These are phyloP conservation scores for Metarhizium robertsii DNA, from an alignment of 2,329 filamentous ascomycete species.

Conservation along the genomic window DNA sequence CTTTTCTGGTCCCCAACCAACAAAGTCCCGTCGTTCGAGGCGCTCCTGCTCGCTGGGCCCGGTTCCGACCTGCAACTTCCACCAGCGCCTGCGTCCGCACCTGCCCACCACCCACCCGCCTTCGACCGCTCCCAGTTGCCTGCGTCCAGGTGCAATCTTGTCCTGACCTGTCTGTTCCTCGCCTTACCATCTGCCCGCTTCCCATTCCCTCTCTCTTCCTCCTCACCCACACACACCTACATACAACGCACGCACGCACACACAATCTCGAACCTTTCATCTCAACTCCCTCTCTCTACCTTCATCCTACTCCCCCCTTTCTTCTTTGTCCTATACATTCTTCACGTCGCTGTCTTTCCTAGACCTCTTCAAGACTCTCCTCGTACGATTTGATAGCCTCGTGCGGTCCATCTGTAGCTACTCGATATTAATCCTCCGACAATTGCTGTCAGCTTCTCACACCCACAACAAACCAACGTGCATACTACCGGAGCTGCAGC, in stretches of 20 bases:
- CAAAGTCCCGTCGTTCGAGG: constrained; percentile 16
- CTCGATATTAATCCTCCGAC: neutral
- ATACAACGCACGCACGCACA: neutral
- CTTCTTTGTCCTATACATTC: neutral
- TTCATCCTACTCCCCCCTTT: neutral
- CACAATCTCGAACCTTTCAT: neutral
- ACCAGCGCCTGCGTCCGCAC: constrained; percentile 4
- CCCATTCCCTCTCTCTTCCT: constrained; percentile 3
- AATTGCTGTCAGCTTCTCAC: neutral
- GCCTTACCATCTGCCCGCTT: constrained; percentile 3
- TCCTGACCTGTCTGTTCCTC: neutral
- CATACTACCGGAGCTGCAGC: constrained; percentile 9
- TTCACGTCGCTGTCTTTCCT: neutral
- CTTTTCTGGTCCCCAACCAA: constrained; percentile 19
- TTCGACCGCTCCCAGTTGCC: neutral
- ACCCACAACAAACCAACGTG: neutral
- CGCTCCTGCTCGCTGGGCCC: neutral
- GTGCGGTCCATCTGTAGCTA: neutral
- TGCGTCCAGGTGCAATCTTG: neutral
- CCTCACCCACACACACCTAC: neutral
- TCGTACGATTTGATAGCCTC: neutral
- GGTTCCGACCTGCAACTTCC: constrained; percentile 10
- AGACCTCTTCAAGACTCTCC: neutral
- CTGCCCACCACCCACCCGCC: constrained; percentile 6
- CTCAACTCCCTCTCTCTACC: neutral